Base-by-base conservation (phyloP, 495 filamentous ascomycete genomes). In the Tuber calosporum region DNA sequence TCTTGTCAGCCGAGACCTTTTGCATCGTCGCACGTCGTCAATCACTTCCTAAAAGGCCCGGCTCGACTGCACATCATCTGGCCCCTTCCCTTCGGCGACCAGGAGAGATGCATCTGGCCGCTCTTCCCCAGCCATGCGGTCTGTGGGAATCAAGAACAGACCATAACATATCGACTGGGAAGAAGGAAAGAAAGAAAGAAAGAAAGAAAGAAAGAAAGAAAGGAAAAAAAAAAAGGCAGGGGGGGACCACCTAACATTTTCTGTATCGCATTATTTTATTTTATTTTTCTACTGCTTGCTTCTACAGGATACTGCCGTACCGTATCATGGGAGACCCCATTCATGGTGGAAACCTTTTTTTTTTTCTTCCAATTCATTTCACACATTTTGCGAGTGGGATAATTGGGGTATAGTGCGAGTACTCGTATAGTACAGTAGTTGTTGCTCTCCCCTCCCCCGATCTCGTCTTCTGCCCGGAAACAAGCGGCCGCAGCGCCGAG, bases 401-500 rank as follows among this genome's bases (percentile, higher is more conserved):
- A 34, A 19, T 30, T 62, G 1, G 53, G 26, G n/a, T 53, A 19
- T 45, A 1, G 13, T 41, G 8, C 40, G 8, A 11, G 40, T 45
- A 45, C 22, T 45, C 20, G n/a, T n/a, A n/a, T n/a, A n/a, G n/a
- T n/a, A n/a, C n/a, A n/a, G n/a, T n/a, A n/a, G n/a, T n/a, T n/a
- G n/a, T n/a, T n/a, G n/a, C n/a, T n/a, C n/a, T n/a, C n/a, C n/a
- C 3, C 53, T 62, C 68, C 70, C 70, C 69, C 73, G 75, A 78
- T 78, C 73, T 78, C 74, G 74, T 73, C 6, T n/a, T 62, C 26
- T 62, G 70, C 70, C 76, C 76, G 76, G 76, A 78, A 77, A 77
- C 76, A 78, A 78, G 76, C 76, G 76, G 76, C n/a, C n/a, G n/a
- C 76, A 73, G 74, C 71, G 76, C 76, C 76, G 74, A 78, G 76